Evolutionary conservation across 305 asterid genomes (phyloP).

Genomic region (Solanum chacoense): DNA sequence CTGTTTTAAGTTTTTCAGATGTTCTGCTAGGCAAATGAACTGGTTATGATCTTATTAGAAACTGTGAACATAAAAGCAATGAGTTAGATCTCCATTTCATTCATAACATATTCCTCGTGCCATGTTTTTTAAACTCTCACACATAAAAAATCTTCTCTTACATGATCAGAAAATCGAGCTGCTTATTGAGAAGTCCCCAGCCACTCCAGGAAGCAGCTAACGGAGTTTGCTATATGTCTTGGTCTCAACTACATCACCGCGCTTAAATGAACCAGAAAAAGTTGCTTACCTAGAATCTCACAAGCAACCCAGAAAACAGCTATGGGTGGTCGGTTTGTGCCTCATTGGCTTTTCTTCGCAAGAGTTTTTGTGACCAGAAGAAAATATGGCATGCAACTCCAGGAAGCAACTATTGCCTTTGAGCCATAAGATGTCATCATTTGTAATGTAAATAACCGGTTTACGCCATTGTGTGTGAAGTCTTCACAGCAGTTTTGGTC

Average conservation of each 20-base stretch:
- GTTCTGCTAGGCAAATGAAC: not conserved
- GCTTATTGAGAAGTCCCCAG: slow-evolving; percentile 42
- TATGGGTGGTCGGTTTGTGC: not conserved
- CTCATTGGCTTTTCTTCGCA: not conserved
- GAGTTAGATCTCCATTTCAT: not conserved
- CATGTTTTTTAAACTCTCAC: not conserved
- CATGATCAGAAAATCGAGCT: slow-evolving; percentile 48
- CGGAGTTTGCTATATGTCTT: not conserved
- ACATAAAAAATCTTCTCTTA: not conserved
- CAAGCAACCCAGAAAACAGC: not conserved
- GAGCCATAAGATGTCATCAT: not conserved
- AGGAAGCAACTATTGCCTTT: not conserved
- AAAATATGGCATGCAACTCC: not conserved
- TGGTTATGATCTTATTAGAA: not conserved
- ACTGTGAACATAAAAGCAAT: not conserved
- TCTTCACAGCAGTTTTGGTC: not conserved
- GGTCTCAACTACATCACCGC: not conserved
- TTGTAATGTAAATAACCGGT: not conserved
- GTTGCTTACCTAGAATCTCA: not conserved
- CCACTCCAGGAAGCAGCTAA: slow-evolving; percentile 2
- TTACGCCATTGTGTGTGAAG: not conserved
- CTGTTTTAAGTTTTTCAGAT: not conserved
- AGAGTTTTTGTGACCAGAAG: not conserved
- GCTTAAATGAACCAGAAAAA: not conserved
- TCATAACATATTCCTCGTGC: not conserved